Evolutionary conservation across 176 grass and related monocot genomes (phyloP).

Genomic region (Pontederia crassipes): DNA sequence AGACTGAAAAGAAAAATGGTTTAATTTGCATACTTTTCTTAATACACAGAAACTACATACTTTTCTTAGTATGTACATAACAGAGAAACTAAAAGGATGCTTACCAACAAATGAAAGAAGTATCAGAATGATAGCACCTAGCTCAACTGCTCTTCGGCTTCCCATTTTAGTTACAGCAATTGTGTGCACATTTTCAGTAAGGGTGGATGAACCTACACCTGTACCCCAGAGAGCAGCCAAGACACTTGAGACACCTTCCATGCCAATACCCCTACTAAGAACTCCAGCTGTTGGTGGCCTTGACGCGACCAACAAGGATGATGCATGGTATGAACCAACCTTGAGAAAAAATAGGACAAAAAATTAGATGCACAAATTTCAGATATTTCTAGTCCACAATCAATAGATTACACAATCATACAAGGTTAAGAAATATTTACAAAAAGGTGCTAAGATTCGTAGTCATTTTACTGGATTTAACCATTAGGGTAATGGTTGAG

Average conservation of each 20-base stretch:
- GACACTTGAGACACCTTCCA: conserved; percentile 76
- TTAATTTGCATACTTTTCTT: no score
- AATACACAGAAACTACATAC: no score
- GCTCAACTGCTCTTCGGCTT: conserved; percentile 74
- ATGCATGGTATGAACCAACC: conserved; percentile 94
- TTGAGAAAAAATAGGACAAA: conserved; percentile 31
- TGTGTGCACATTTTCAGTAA: conserved; percentile 95
- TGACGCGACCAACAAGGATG: conserved; percentile 86
- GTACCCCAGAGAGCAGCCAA: conserved; percentile 92
- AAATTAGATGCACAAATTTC: conserved; percentile 13
- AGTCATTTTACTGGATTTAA: no score
- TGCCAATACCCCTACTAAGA: conserved; percentile 85
- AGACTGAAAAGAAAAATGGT: no score
- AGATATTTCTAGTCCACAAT: conserved; percentile 1
- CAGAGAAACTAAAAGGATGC: conserved; percentile 3
- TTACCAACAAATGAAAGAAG: conserved; percentile 79
- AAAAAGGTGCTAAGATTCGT: no score
- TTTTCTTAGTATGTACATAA: not conserved
- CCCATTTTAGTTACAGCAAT: conserved; percentile 99
- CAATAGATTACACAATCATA: not conserved
- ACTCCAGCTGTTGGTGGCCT: conserved; percentile 85
- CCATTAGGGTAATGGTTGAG: no score
- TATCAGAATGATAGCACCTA: conserved; percentile 76
- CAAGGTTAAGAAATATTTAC: no score
- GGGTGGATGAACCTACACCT: conserved; percentile 71